These are phyloP conservation scores for Penicillium mononematosum DNA, from an alignment of 495 filamentous ascomycete species.

Conservation along the genomic window DNA sequence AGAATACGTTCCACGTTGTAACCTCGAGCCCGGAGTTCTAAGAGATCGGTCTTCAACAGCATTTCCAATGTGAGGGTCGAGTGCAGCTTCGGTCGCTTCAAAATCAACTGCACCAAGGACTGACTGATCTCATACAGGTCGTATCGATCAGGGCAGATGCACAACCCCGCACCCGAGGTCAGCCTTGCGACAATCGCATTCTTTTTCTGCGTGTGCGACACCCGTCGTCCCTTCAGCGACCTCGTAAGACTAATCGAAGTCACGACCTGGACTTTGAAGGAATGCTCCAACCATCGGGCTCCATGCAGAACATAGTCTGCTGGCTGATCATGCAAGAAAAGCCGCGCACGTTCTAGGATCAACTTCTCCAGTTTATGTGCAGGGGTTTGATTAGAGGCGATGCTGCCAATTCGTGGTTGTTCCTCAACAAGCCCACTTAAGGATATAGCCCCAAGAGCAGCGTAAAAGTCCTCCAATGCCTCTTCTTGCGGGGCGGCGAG, in stretches of 20 bases:
- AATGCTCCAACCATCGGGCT: slow-evolving; percentile 83
- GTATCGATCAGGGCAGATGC: slow-evolving; percentile 58
- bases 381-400: slow-evolving; percentile 51
- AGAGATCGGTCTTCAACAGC: slow-evolving; percentile 76
- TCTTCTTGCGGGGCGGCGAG: slow-evolving; percentile 88
- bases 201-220: slow-evolving; percentile 65
- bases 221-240: slow-evolving; percentile 63
- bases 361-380: slow-evolving; percentile 67
- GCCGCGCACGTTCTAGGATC: slow-evolving; percentile 77
- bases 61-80: slow-evolving; percentile 84
- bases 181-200: slow-evolving; percentile 63
- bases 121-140: slow-evolving; percentile 89
- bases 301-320: slow-evolving; percentile 74
- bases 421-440: slow-evolving; percentile 49
- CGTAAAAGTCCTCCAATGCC: slow-evolving; percentile 77
- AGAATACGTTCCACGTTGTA: slow-evolving; percentile 96
- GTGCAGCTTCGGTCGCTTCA: slow-evolving; percentile 80
- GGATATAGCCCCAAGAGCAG: slow-evolving; percentile 46
- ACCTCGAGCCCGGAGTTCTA: slow-evolving; percentile 73
- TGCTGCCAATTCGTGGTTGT: slow-evolving; percentile 46
- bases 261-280: slow-evolving; percentile 74
- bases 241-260: slow-evolving; percentile 69
- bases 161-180: slow-evolving; percentile 48
- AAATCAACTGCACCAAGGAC: slow-evolving; percentile 72
- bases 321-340: slow-evolving; percentile 79